phyloP scores from a whole-genome alignment of 805 yeast genomes.

The Wickerhamomyces mucosus region DNA sequence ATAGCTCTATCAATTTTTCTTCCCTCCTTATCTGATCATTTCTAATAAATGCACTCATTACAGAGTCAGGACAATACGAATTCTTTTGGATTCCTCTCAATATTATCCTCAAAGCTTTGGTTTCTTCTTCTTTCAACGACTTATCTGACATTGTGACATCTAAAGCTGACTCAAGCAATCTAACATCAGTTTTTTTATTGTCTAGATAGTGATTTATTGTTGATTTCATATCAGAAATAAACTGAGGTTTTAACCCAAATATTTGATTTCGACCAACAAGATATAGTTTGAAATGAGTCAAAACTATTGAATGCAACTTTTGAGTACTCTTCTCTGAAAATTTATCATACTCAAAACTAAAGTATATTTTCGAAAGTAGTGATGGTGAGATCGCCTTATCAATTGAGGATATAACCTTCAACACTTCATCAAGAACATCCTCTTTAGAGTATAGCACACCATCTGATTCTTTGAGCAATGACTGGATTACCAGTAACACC shows the following conservation, averaged over 20 bases:
- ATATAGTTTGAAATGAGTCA: too few species aligned
- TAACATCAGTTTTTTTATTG: background rate
- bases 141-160: background rate
- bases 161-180: background rate
- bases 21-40: too few species aligned
- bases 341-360: background rate
- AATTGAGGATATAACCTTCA: background rate
- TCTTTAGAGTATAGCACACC: background rate
- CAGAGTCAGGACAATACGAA: too few species aligned
- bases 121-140: background rate
- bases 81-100: background rate
- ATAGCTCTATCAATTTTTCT: too few species aligned
- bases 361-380: background rate
- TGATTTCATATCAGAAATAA: background rate
- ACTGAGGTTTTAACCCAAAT: background rate
- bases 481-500: background rate
- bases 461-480: background rate
- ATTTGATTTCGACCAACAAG: background rate
- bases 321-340: background rate
- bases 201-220: background rate
- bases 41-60: too few species aligned
- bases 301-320: too few species aligned
- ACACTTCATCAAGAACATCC: constrained; percentile 3
- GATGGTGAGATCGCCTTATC: background rate
- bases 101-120: background rate